Evolutionary conservation across 805 yeast species (phyloP).

Genomic region (Saccharomycopsis capsularis): DNA sequence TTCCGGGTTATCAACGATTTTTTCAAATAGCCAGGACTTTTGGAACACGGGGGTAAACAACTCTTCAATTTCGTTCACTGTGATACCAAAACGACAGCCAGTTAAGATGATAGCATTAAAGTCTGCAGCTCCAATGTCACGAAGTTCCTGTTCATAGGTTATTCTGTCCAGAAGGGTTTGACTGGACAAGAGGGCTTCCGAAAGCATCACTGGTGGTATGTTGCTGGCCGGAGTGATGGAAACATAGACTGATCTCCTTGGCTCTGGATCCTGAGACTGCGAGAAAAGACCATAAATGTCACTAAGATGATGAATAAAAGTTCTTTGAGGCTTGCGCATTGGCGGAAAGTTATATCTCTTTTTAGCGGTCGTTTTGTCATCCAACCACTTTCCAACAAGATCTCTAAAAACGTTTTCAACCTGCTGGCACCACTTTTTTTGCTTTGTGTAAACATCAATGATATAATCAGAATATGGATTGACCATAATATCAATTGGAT

Average conservation of each 20-base stretch:
- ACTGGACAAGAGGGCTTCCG: conserved; percentile 20
- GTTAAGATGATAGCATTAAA: conserved; percentile 49
- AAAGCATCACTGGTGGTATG: conserved; percentile 40
- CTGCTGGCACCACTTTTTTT: conserved; percentile 59
- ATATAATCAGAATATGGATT: conserved; percentile 41
- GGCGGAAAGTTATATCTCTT: conserved; percentile 59
- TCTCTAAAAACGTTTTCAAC: conserved; percentile 48
- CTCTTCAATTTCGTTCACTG: conserved; percentile 37
- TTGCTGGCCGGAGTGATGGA: conserved; percentile 29
- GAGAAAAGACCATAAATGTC: conserved; percentile 50
- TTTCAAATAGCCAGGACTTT: conserved; percentile 23
- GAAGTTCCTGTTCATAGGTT: conserved; percentile 8
- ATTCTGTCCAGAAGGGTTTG: conserved; percentile 24
- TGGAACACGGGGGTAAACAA: conserved; percentile 27
- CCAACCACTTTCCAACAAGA: conserved; percentile 32
- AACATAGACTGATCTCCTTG: conserved; percentile 66
- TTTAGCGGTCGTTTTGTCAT: conserved; percentile 29
- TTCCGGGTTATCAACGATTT: conserved; percentile 28
- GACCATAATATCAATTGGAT: conserved; percentile 25
- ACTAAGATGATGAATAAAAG: conserved; percentile 64
- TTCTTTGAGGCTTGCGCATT: conserved; percentile 63
- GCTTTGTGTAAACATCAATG: conserved; percentile 43
- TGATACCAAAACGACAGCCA: conserved; percentile 48
- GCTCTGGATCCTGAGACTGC: conserved; percentile 79
- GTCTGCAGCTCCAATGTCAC: conserved; percentile 27